Conservation (phyloP, 192 early-diverging fungal genomes). For the Allomyces macrogynus region DNA sequence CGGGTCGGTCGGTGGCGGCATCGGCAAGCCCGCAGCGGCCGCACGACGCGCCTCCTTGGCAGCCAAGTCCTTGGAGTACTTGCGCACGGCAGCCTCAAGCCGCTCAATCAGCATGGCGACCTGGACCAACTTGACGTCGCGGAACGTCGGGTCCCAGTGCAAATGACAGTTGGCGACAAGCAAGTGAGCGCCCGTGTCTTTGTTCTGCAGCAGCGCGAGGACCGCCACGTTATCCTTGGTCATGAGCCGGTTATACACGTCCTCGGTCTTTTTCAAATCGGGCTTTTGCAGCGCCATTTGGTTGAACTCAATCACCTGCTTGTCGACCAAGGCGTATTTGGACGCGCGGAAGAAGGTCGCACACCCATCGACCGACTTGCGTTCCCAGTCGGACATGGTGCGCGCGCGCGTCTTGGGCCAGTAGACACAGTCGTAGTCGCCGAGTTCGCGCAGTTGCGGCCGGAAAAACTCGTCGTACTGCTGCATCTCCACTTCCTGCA, state of each 20-base stretch:
- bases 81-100: conserved; percentile 38
- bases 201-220: conserved; percentile 61
- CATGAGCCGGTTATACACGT: conserved; percentile 93
- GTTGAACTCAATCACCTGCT: conserved; percentile 83
- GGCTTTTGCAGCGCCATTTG: conserved; percentile 68
- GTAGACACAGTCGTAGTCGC: conserved; percentile 77
- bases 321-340: conserved; percentile 61
- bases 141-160: conserved; percentile 80
- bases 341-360: conserved; percentile 75
- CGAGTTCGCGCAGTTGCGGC: conserved; percentile 40
- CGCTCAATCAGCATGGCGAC: conserved; percentile 84
- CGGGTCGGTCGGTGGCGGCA: conserved; percentile 6
- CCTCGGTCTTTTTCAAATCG: conserved; percentile 76
- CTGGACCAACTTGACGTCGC: conserved; percentile 92
- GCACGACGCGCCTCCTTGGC: conserved; percentile 2
- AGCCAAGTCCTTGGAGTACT: conserved; percentile 13
- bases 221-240: conserved; percentile 89
- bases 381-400: conserved; percentile 82
- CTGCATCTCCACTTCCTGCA: conserved; percentile 73
- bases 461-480: conserved; percentile 80
- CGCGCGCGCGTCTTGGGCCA: conserved; percentile 85
- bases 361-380: conserved; percentile 77
- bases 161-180: conserved; percentile 78
- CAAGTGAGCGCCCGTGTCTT: conserved; percentile 42
- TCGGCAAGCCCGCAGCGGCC: background rate